Base-by-base conservation (phyloP, 116 monocot species). In the Posidonia oceanica region DNA sequence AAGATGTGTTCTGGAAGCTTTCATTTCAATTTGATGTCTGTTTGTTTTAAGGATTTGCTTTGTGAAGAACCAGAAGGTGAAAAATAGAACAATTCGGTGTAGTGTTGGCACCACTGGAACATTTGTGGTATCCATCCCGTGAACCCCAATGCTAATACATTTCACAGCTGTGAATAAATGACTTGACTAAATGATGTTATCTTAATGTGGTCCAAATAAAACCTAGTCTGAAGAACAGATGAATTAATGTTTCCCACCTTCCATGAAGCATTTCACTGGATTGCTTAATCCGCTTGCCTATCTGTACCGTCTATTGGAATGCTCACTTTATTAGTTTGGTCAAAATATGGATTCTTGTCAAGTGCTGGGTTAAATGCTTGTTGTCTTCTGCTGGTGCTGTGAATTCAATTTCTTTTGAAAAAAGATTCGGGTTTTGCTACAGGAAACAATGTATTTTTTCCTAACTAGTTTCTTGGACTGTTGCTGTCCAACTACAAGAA, bases 401-500 rank as follows among this genome's bases (percentile, higher is more conserved):
- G 7, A 48, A 48, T 48, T 42, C 8, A 42, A 42, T 1, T 42
- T 42, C 0, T 42, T 42, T 0, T 42, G 42, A 42, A 40, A 41
- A 66, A 66, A 20, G 66, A 42, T 44, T 48, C 44, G 15, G 6
- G 41, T n/a, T n/a, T 39, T 16, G 15, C 10, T 37, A 0, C 17
- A 58, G 5, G 17, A 58, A 16, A 29, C 8, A 5, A 61, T 7
- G 13, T 14, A 29, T 23, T 3, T 36, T 36, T 61, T 29, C 61
- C 36, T 13, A 22, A 36, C 12, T 61, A 61, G 23, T 42, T 3
- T 66, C 48, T 48, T 66, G 66, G 48, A 66, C 42, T 41, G 11
- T 66, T 66, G 66, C 48, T 48, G 66, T 66, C 48, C 18, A 66
- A 41, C 17, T 42, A n/a, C 10, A 18, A 41, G n/a, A 66, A 42